Conservation (phyloP, 768 basidiomycete species). For the Hortiboletus campestris region DNA sequence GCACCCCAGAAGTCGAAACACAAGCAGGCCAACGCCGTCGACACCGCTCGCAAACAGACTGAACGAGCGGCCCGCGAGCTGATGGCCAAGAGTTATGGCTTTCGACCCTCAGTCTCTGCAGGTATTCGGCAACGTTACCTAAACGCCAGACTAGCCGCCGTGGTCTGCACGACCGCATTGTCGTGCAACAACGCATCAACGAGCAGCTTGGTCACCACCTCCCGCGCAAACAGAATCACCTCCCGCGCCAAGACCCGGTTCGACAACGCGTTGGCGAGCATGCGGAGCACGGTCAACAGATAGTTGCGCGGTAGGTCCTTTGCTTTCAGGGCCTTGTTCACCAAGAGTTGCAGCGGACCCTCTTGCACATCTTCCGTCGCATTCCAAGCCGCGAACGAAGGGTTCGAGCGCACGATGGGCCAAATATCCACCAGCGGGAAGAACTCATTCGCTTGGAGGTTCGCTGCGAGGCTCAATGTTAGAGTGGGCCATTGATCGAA, state of each 20-base stretch:
- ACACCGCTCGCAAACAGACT: constrained; percentile 56
- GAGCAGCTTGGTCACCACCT: constrained; percentile 49
- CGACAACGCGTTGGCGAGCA: constrained; percentile 68
- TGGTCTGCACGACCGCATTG: constrained; percentile 66
- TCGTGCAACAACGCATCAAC: constrained; percentile 67
- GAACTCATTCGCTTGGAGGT: constrained; percentile 52
- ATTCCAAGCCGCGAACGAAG: constrained; percentile 51
- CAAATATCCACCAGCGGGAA: constrained; percentile 86
- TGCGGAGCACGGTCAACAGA: constrained; percentile 61
- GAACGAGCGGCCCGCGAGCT: constrained; percentile 75
- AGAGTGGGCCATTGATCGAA: constrained; percentile 50
- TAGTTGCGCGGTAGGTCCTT: constrained; percentile 47
- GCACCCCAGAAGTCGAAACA: constrained; percentile 78
- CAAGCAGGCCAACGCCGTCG: constrained; percentile 46
- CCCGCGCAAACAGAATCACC: constrained; percentile 37
- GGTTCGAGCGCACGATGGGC: constrained; percentile 73
- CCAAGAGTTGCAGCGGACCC: constrained; percentile 45
- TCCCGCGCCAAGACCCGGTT: constrained; percentile 37
- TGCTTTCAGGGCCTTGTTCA: constrained; percentile 43
- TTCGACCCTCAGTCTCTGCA: constrained; percentile 66
- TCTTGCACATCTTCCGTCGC: constrained; percentile 30
- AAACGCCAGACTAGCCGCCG: constrained; percentile 81
- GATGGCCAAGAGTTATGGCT: constrained; percentile 70
- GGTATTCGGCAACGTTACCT: constrained; percentile 60
- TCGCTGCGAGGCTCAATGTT: constrained; percentile 41